Evolutionary conservation across 805 yeast genomes (phyloP).

Genomic region (Cyberlindnera veronae): DNA sequence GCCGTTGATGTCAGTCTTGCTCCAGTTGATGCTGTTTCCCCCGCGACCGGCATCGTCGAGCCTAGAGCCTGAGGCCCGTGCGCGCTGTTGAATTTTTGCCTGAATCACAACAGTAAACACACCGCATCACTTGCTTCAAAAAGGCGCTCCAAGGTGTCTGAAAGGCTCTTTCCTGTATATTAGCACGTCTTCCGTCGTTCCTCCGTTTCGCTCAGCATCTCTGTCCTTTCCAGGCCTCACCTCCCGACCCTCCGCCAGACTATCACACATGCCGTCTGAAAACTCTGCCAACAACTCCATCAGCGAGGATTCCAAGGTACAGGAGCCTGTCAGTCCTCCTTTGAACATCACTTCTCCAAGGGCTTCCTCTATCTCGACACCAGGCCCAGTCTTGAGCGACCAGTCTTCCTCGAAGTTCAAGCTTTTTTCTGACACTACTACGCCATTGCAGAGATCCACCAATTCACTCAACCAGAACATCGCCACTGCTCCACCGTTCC

Average conservation of each 20-base stretch:
- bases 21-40: too few relatives aligned
- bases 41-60: too few relatives aligned
- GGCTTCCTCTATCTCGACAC: slow-evolving; percentile 17
- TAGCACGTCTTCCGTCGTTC: background rate
- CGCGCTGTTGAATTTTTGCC: too few relatives aligned
- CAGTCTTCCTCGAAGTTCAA: slow-evolving; percentile 20
- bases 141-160: too few relatives aligned
- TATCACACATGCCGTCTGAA: slow-evolving; percentile 18
- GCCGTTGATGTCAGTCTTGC: too few relatives aligned
- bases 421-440: slow-evolving; percentile 18
- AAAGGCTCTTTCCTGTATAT: too few relatives aligned
- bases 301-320: slow-evolving; percentile 9
- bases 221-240: too few relatives aligned
- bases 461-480: slow-evolving; percentile 16
- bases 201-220: too few relatives aligned
- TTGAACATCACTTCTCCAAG: slow-evolving; percentile 17
- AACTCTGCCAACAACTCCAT: slow-evolving; percentile 19
- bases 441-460: slow-evolving; percentile 27
- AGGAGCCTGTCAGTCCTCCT: slow-evolving; percentile 17
- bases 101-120: too few relatives aligned
- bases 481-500: slow-evolving; percentile 27
- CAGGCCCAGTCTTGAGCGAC: slow-evolving; percentile 9
- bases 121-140: too few relatives aligned
- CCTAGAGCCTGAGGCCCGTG: too few relatives aligned
- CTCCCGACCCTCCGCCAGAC: background rate